phyloP scores from a whole-genome alignment of 495 filamentous ascomycete species.

The Hyaloscypha bicolor region DNA sequence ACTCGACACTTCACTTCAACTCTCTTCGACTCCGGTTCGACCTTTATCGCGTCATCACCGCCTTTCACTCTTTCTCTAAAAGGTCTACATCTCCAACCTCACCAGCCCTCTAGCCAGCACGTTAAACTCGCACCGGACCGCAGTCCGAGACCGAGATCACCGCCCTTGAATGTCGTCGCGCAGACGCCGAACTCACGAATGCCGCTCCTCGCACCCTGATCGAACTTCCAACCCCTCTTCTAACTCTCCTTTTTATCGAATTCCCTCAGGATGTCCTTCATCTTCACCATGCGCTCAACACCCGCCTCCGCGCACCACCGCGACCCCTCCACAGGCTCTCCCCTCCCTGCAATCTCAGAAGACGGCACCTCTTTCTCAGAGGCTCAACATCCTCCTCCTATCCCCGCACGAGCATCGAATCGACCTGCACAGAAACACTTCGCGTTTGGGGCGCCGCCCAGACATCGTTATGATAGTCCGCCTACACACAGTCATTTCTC shows the following conservation, averaged over 20 bases:
- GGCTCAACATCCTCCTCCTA: slow-evolving; percentile 10
- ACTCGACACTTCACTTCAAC: background rate
- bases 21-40: background rate
- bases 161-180: background rate
- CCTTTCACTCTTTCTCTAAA: background rate
- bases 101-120: background rate
- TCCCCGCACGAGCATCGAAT: slow-evolving; percentile 23
- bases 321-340: background rate
- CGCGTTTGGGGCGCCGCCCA: slow-evolving; percentile 9
- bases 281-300: slow-evolving; percentile 28
- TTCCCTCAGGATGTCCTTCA: slow-evolving; percentile 27
- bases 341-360: slow-evolving; percentile 28
- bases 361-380: slow-evolving; percentile 13
- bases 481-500: slow-evolving; percentile 19
- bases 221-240: background rate
- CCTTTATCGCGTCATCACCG: background rate
- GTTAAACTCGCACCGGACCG: background rate
- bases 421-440: slow-evolving; percentile 17
- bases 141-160: background rate
- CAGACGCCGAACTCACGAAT: background rate
- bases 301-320: slow-evolving; percentile 20
- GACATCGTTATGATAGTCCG: slow-evolving; percentile 17
- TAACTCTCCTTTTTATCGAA: background rate
- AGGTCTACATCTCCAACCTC: background rate
- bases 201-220: background rate